Evolutionary conservation across 2,329 filamentous ascomycete species (phyloP), one percentile per base, ranked within the genome.

Genomic region (Nemania serpens): DNA sequence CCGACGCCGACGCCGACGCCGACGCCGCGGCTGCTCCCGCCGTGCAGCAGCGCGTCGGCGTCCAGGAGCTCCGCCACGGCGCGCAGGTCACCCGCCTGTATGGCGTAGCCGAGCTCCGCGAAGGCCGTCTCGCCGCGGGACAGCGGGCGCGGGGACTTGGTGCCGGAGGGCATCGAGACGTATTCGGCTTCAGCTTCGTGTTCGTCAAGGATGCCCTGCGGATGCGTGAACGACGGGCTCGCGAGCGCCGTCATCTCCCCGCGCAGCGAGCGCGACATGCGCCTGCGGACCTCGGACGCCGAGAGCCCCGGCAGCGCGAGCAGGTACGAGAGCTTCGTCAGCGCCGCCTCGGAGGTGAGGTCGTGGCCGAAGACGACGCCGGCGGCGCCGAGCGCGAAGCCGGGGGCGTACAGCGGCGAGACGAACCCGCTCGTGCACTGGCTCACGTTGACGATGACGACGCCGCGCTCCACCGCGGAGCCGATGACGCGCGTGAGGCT

Each of bases 311-410:
- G 87, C 3, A 83, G 74, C 4, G 91, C 90, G 17, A 97, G 83
- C 2, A 97, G 84, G 74, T 96, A 96, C 1, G 91, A 91, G 29
- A 97, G 83, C 76, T 97, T 97, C 18, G 93, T 95, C 67, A 97
- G 84, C 5, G 93, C 93, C 2, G 91, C 93, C 78, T 97, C 93
- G 20, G 90, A 90, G 0, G 93, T 97, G 77, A 97, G 83, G 71
- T 96, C 93, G 67, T 93, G 86, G 5, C 93, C 93, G 66, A 95
- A 93, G 34, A 96, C 91, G 50, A 97, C 91, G 36, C 93, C 93
- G 2, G 91, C 91, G 56, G 88, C 84, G 41, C 91, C 91, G 17
- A 97, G 84, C 42, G 89, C 88, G 67, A 91, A 91, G 9, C 88
- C 90, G 0, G 90, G 86, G 1, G 89, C 90, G 76, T 92, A 93